phyloP scores from a whole-genome alignment of 2,329 filamentous ascomycete genomes.

The Emergomyces orientalis region DNA sequence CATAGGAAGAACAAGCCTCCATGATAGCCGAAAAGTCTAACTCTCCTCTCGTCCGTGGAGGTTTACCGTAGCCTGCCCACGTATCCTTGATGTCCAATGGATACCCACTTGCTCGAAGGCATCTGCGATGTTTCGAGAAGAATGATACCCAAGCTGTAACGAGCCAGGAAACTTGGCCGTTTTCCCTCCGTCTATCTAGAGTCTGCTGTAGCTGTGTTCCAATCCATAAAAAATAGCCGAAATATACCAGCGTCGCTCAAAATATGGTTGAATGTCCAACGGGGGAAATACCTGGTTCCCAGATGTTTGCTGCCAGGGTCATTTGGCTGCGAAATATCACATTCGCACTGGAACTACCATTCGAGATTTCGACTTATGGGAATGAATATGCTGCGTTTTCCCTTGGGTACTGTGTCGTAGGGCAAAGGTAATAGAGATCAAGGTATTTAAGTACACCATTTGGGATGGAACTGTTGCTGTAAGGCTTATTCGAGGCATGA shows the following conservation, averaged over 20 bases:
- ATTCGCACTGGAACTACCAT: too few species aligned
- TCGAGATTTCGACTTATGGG: neutral
- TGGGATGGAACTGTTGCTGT: too few species aligned
- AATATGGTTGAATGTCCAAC: too few species aligned
- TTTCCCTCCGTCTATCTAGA: too few species aligned
- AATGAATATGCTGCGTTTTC: neutral
- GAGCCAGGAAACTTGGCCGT: neutral
- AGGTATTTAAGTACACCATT: too few species aligned
- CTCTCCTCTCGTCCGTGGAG: neutral
- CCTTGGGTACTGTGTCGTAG: neutral
- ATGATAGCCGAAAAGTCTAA: neutral
- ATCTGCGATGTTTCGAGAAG: neutral
- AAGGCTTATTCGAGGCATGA: neutral
- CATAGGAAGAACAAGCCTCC: neutral
- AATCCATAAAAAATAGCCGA: neutral
- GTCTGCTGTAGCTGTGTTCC: neutral
- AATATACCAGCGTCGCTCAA: too few species aligned
- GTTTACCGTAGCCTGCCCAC: neutral
- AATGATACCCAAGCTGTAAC: neutral
- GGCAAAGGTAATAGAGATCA: too few species aligned
- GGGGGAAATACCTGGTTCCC: neutral
- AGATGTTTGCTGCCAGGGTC: neutral
- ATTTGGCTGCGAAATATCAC: too few species aligned
- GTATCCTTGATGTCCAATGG: neutral
- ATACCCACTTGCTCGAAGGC: neutral